Percentiles rank a stretch among this genome's conserved stretches.
Conservation (phyloP, 1,284 basidiomycete genomes). For the Ganoderma sinense region DNA sequence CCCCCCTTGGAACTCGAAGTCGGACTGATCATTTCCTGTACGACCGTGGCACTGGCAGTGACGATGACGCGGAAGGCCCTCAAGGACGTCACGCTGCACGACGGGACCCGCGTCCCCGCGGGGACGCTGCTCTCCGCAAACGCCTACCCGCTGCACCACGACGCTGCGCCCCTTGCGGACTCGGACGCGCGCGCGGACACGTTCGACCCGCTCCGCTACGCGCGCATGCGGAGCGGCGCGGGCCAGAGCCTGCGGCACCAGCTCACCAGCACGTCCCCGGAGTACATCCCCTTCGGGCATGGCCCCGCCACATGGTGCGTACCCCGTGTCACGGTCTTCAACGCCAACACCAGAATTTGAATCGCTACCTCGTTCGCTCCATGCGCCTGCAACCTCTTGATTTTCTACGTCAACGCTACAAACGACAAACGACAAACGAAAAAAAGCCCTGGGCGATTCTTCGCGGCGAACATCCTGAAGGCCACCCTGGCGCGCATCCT, state of each 20-base stretch:
- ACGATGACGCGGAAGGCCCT: conserved; percentile 44
- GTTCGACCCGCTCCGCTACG: conserved; percentile 55
- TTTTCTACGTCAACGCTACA: no score
- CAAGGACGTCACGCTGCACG: conserved; percentile 47
- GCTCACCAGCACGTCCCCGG: conserved; percentile 31
- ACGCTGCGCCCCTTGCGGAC: conserved; percentile 20
- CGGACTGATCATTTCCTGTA: no score
- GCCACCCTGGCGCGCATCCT: conserved; percentile 52
- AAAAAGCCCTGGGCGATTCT: conserved; percentile 52
- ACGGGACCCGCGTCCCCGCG: conserved; percentile 50
- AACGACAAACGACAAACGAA: no score
- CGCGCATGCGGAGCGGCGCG: conserved; percentile 41
- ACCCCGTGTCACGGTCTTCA: not conserved
- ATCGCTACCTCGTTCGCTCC: no score
- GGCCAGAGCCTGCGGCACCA: conserved; percentile 34
- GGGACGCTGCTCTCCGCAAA: conserved; percentile 32
- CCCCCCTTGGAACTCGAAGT: no score
- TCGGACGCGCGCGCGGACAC: no score
- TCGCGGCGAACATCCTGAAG: conserved; percentile 55
- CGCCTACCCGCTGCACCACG: conserved; percentile 17
- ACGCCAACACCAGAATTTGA: no score
- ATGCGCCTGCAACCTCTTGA: no score
- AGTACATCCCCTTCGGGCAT: conserved; percentile 38
- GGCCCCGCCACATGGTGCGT: conserved; percentile 14
- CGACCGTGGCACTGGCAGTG: conserved; percentile 30